Conservation (phyloP, 208 protist genomes). For the Phytomonas sp. region DNA sequence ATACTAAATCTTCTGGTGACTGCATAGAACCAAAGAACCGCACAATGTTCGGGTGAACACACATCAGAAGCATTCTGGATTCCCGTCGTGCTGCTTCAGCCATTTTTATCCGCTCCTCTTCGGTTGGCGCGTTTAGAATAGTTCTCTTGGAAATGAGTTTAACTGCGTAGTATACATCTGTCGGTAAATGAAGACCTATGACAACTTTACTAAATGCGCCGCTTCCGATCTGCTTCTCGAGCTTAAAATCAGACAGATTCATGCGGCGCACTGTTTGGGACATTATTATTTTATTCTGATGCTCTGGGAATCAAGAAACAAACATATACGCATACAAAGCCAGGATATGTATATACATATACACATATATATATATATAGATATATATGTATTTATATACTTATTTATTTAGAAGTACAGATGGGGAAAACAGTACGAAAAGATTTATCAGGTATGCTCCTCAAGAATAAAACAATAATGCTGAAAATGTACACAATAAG, state of each 20-base stretch:
- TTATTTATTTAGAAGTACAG: slow-evolving; percentile 1
- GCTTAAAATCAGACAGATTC: slow-evolving; percentile 67
- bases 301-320: not conserved
- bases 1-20: slow-evolving; percentile 74
- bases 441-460: not conserved
- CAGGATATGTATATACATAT: not conserved
- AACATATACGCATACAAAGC: slow-evolving; percentile 11
- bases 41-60: slow-evolving; percentile 84
- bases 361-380: not conserved
- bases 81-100: slow-evolving; percentile 77
- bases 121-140: slow-evolving; percentile 79
- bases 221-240: slow-evolving; percentile 55
- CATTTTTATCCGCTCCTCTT: slow-evolving; percentile 80
- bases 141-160: slow-evolving; percentile 80
- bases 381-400: slow-evolving; percentile 8
- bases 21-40: slow-evolving; percentile 79
- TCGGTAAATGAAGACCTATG: slow-evolving; percentile 59
- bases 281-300: not conserved
- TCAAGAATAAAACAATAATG: slow-evolving; percentile 4
- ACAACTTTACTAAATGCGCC: slow-evolving; percentile 88
- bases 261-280: slow-evolving; percentile 27
- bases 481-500: not conserved
- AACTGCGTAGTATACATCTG: slow-evolving; percentile 57
- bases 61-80: slow-evolving; percentile 79
- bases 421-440: slow-evolving; percentile 5